Base-by-base conservation (phyloP, 2,329 filamentous ascomycete species). In the Pseudogymnoascus sp. region DNA sequence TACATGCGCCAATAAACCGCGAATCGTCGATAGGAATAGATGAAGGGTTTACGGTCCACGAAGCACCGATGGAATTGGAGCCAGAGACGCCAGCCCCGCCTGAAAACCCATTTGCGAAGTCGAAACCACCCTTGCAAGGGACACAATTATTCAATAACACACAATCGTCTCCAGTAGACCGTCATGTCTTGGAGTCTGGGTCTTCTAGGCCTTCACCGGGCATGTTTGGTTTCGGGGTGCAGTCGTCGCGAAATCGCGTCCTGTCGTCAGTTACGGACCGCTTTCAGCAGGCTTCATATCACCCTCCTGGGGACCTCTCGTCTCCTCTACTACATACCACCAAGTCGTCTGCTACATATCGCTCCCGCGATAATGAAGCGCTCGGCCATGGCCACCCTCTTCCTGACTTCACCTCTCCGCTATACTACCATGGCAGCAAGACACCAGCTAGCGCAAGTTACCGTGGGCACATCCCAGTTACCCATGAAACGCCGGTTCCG, bases 21-120 rank as follows among this genome's bases (percentile, higher is more conserved):
- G 50, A 56, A 56, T 56, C 50, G 14, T 56, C 50, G 28, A 56
- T 56, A 14, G 50, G 50, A 21, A 56, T 56, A 56, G 50, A 56
- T 14, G 50, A 56, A 8, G 50, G 50, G 28, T 56, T 56, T 35
- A n/a, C 28, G 16, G 28, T 33, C n/a, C 50, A 56, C 5, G 38
- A 60, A 16, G 35, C 18, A 25, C 35, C 21, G 1, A 42, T 40
- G 59, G 33, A 28, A 25, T 38, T 25, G 18, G 59, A 25, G 4
- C 59, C 59, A 4, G 59, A 60, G n/a, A 60, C 59, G 3, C 59
- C 59, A 1, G 59, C 59, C 25, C 59, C 59, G 33, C 59, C 59
- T 6, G 33, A 38, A 8, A 60, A 60, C n/a, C 59, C 59, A n/a
- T 60, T 60, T 25, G 59, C 50, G 16, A 56, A 56, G 28, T 56